Evolutionary conservation across 805 yeast genomes (phyloP).

Genomic region (Nakazawaea pomicola): DNA sequence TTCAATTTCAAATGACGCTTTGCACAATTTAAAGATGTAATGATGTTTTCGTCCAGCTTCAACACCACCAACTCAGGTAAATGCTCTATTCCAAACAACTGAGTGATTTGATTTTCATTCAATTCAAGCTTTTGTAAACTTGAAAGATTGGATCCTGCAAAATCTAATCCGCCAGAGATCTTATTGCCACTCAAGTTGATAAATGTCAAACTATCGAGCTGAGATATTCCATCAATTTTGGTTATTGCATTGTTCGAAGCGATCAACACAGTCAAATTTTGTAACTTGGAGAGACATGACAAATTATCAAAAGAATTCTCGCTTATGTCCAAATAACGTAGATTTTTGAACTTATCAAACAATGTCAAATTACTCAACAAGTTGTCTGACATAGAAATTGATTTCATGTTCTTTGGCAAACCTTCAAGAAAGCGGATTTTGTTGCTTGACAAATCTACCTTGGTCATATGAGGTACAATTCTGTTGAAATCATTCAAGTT

Average conservation of each 20-base stretch:
- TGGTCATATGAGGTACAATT: constrained; percentile 38
- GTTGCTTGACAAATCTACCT: constrained; percentile 38
- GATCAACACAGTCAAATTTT: constrained; percentile 38
- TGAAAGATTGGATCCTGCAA: constrained; percentile 28
- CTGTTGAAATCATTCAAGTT: constrained; percentile 38
- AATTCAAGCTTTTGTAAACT: constrained; percentile 39
- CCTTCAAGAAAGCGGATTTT: constrained; percentile 39
- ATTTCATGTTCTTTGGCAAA: constrained; percentile 33
- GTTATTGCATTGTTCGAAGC: constrained; percentile 31
- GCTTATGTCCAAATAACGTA: constrained; percentile 38
- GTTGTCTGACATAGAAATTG: constrained; percentile 35
- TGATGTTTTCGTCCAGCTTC: constrained; percentile 36
- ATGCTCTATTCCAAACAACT: constrained; percentile 30
- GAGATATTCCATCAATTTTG: constrained; percentile 31
- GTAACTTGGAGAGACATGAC: constrained; percentile 30
- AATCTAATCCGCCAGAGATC: constrained; percentile 33
- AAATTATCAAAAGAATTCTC: constrained; percentile 32
- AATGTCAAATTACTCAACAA: constrained; percentile 35
- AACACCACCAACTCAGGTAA: constrained; percentile 32
- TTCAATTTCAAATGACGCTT: constrained; percentile 27
- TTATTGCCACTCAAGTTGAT: constrained; percentile 39
- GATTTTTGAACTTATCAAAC: constrained; percentile 32
- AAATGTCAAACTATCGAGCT: constrained; percentile 33
- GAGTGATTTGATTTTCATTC: constrained; percentile 34
- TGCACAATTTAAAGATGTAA: constrained; percentile 22